phyloP scores from a whole-genome alignment of 768 basidiomycete species.

The Rubroboletus pulcherrimus region DNA sequence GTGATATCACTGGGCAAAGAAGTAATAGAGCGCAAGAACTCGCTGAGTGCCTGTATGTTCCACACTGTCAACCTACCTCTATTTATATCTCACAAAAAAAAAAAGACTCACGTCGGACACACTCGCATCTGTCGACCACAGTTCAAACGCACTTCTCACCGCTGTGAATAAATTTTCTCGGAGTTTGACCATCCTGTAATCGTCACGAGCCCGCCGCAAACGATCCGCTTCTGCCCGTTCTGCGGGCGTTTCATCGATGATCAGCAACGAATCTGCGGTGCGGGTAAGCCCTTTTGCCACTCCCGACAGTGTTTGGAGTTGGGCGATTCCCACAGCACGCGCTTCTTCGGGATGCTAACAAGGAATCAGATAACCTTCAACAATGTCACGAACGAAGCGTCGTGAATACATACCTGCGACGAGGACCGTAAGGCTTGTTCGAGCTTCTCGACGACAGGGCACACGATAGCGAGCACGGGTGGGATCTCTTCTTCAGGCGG shows the following conservation, averaged over 20 bases:
- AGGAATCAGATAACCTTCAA: not conserved
- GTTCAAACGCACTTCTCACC: constrained; percentile 56
- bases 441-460: constrained; percentile 69
- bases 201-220: constrained; percentile 59
- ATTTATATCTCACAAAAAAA: not conserved
- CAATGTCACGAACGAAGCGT: not conserved
- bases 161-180: constrained; percentile 63
- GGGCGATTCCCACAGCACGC: constrained; percentile 57
- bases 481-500: constrained; percentile 74
- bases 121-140: constrained; percentile 79
- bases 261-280: constrained; percentile 60
- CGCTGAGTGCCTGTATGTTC: constrained; percentile 61
- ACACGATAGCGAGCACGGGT: constrained; percentile 74
- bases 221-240: constrained; percentile 47
- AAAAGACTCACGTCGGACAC: constrained; percentile 63
- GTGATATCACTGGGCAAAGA: constrained; percentile 74
- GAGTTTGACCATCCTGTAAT: constrained; percentile 58
- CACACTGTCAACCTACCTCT: not conserved
- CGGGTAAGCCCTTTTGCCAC: constrained; percentile 86
- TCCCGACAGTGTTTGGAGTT: constrained; percentile 79
- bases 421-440: constrained; percentile 57
- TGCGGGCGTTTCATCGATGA: constrained; percentile 56
- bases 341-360: constrained; percentile 71
- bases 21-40: constrained; percentile 83
- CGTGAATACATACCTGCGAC: constrained; percentile 40